Evolutionary conservation across 2,329 filamentous ascomycete species (phyloP), one percentile per base, ranked within the genome.

Genomic region (Arthrobotrys sphaeroides): DNA sequence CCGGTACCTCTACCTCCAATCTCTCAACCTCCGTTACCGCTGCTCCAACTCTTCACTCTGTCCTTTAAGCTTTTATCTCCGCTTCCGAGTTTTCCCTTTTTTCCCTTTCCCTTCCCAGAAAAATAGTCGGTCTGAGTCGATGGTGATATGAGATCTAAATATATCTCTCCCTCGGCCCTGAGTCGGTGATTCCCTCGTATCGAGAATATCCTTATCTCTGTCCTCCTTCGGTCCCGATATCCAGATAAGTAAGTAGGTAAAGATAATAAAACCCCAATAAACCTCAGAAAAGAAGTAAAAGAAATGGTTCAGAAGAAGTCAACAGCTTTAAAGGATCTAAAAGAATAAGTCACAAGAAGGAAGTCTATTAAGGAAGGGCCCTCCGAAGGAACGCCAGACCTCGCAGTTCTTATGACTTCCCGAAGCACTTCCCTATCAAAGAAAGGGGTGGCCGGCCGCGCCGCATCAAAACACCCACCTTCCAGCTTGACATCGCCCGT

Each of bases 341-440:
- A 42, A 47, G 45, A 4, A 43, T 38, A 47, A 33, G 33, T 42
- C 57, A 24, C 12, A 45, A 45, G 26, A 53, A 24, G 18, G 24
- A 49, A 12, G 13, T 12, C 12, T 33, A 28, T 24, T 24, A n/a
- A 45, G 22, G 55, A 45, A 45, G 59, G 67, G 47, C 49, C 57
- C 18, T 62, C 55, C 55, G 55, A 60, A 43, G 53, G 45, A 57
- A 43, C 31, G 43, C n/a, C 18, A 26, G 20, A 26, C n/a, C n/a
- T 33, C 24, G 55, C 33, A 43, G 47, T 72, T 24, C 67, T 72
- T 72, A 72, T 72, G 67, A 72, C 67, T 64, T 36, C 20, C 22
- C 36, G 12, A 18, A 12, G 26, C 36, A 26, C 42, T 57, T 62
- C 55, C 40, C 45, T 40, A 57, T 55, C 22, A 49, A 33, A 6